Evolutionary conservation across 1,284 basidiomycete species (phyloP), one percentile per base, ranked within the genome.

Genomic region (Boletus calvinii): DNA sequence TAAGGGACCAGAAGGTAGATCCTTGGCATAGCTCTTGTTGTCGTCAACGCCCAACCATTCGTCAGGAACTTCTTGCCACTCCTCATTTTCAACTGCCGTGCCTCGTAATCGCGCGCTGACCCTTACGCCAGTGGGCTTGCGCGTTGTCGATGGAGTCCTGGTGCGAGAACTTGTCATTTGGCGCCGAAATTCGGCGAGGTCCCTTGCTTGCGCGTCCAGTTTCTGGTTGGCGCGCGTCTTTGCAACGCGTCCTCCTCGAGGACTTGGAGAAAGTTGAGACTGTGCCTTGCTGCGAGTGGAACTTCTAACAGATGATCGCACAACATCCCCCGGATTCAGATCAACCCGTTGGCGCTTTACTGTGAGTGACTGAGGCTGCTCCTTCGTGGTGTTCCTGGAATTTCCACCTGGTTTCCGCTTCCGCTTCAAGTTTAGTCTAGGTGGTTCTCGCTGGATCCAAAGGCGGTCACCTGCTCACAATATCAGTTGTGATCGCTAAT

Each of bases 391-490:
- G 18, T 69, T 69, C 53, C 72, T 75, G 11, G 61, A 53, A 22
- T 62, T 56, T 35, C 53, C 48, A 24, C 53, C 48, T 36, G 58
- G 52, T 54, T 67, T 71, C 38, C 78, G 68, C 53, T 89, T 90
- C 59, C 85, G 80, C 62, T 90, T 89, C 24, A 77, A 62, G 7
- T 65, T 66, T 38, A 76, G 76, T 62, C 77, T 82, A 0, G 85
- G 87, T 10, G 73, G 78, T 32, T 76, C 73, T 22, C 87, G 83
- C 67, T 95, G 92, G 37, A 94, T 83, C 92, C 92, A 96, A 17
- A 95, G 77, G 17, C 93, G 87, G 62, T 94, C 88, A 54, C 81
- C 83, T 82, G 45, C 17, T 20, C 29, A 31, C 15, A 18, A 26
- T 34, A 39, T 62, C 47, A 52, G 50, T 38, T 24, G 44, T 31